Evolutionary conservation across 2,329 filamentous ascomycete genomes (phyloP).

Genomic region (Esteya vermicola): DNA sequence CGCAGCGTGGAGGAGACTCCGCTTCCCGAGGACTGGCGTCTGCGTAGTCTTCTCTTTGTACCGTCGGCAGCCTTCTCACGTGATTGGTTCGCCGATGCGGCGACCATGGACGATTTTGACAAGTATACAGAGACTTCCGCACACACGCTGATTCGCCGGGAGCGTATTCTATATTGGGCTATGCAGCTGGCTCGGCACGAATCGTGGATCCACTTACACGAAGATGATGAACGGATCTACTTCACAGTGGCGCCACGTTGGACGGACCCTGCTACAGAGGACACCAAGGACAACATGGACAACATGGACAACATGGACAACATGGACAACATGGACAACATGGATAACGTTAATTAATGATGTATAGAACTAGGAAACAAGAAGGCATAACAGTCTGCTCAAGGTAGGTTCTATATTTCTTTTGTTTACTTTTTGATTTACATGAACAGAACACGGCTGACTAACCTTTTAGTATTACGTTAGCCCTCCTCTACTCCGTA

Average conservation of each 20-base stretch:
- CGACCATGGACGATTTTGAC: constrained; percentile 50
- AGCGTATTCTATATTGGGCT: constrained; percentile 45
- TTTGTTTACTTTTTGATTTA: no score
- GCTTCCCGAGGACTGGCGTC: constrained; percentile 53
- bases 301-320: no score
- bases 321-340: no score
- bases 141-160: constrained; percentile 40
- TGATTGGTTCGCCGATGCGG: constrained; percentile 35
- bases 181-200: constrained; percentile 26
- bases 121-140: constrained; percentile 47
- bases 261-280: no score
- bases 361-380: no score
- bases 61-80: constrained; percentile 42
- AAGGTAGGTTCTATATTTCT: no score
- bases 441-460: no score
- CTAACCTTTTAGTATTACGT: no score
- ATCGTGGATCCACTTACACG: constrained; percentile 33
- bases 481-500: no score
- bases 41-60: constrained; percentile 50
- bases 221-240: constrained; percentile 11
- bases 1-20: constrained; percentile 30
- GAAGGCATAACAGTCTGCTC: no score
- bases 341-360: no score
- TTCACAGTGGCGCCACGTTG: constrained; percentile 22
- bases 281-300: no score